These are phyloP conservation scores for Iberis amara DNA, from an alignment of 441 rosid genomes.

Conservation along the genomic window DNA sequence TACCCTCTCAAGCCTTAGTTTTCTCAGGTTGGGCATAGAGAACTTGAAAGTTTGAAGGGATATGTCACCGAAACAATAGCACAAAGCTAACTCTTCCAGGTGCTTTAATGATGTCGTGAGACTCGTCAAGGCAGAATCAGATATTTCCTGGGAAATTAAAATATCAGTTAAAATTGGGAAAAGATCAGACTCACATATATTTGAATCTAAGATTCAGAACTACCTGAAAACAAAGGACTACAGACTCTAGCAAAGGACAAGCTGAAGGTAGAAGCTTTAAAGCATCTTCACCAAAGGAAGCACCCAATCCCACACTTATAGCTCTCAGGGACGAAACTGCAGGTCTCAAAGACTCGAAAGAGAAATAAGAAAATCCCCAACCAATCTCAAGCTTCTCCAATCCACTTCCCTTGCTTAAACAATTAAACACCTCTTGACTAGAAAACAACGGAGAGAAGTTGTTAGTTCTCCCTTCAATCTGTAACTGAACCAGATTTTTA, in stretches of 20 bases:
- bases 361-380: slow-evolving; percentile 62
- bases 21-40: slow-evolving; percentile 43
- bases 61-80: slow-evolving; percentile 70
- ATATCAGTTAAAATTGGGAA: slow-evolving; percentile 8
- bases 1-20: slow-evolving; percentile 64
- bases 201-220: slow-evolving; percentile 6
- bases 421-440: slow-evolving; percentile 33
- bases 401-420: slow-evolving; percentile 41
- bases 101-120: slow-evolving; percentile 40
- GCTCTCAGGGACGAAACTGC: slow-evolving; percentile 41
- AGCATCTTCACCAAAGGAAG: slow-evolving; percentile 54
- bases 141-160: slow-evolving; percentile 46
- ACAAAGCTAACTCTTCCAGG: slow-evolving; percentile 49
- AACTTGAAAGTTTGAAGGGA: slow-evolving; percentile 48
- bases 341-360: slow-evolving; percentile 52
- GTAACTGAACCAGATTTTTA: slow-evolving; percentile 44
- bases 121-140: slow-evolving; percentile 45
- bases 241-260: slow-evolving; percentile 62
- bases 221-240: slow-evolving; percentile 75
- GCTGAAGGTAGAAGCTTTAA: slow-evolving; percentile 41
- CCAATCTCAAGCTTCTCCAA: slow-evolving; percentile 61
- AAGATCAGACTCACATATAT: slow-evolving; percentile 4
- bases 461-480: slow-evolving; percentile 24
- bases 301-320: slow-evolving; percentile 68
- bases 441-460: slow-evolving; percentile 28